phyloP scores from a whole-genome alignment of 768 basidiomycete species.

The Lenzites betulinus region DNA sequence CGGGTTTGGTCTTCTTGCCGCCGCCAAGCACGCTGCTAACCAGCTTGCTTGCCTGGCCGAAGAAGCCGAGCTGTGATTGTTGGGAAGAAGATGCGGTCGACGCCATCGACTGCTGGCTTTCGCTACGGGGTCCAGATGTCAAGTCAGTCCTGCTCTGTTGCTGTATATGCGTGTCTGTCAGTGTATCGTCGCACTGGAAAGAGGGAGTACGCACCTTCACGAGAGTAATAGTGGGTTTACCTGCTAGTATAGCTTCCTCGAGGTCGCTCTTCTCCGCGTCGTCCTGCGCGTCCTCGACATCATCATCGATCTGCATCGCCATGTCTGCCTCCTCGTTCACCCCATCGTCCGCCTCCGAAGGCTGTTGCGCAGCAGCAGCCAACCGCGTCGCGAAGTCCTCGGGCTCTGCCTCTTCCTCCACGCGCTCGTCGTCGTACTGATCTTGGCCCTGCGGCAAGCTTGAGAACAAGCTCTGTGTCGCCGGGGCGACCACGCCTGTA shows the following conservation, averaged over 20 bases:
- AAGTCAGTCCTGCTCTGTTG: conserved; percentile 27
- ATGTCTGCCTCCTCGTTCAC: conserved; percentile 31
- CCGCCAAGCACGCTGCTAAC: conserved; percentile 67
- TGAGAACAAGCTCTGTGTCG: conserved; percentile 18
- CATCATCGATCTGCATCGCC: conserved; percentile 39
- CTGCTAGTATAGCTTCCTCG: conserved; percentile 45
- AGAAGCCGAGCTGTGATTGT: conserved; percentile 58
- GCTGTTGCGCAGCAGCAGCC: conserved; percentile 11
- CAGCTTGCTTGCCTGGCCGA: conserved; percentile 70
- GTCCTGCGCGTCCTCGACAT: conserved; percentile 37
- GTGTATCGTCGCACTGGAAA: neutral
- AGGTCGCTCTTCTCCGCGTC: conserved; percentile 33
- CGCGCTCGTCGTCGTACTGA: conserved; percentile 22
- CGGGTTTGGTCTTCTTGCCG: conserved; percentile 67
- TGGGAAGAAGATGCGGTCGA: conserved; percentile 39
- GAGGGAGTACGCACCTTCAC: conserved; percentile 28
- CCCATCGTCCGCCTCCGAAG: conserved; percentile 13
- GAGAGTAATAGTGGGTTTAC: conserved; percentile 40
- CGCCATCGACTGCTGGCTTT: conserved; percentile 58
- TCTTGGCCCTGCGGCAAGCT: conserved; percentile 11
- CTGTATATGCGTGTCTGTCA: neutral
- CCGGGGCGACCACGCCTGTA: conserved; percentile 16
- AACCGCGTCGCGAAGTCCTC: conserved; percentile 12
- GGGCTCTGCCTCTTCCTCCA: conserved; percentile 29
- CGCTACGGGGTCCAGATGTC: conserved; percentile 36